These are phyloP conservation scores for Aaosphaeria pasadenensis DNA, from an alignment of 2,329 filamentous ascomycete species.

Conservation along the genomic window DNA sequence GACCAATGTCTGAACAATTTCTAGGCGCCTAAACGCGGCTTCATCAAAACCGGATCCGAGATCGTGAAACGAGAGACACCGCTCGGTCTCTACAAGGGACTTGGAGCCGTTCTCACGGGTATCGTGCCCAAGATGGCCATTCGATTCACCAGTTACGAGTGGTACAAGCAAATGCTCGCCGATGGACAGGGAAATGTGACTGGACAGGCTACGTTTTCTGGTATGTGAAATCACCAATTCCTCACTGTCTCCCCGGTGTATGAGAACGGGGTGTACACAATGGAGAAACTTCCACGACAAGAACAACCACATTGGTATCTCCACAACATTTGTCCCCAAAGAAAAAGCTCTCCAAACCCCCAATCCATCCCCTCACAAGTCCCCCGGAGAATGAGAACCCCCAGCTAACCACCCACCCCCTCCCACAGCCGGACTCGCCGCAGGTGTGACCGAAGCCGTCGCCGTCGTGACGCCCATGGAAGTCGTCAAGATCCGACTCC, in stretches of 20 bases:
- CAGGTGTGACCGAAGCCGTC: constrained; percentile 94
- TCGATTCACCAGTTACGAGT: constrained; percentile 95
- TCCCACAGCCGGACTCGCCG: constrained; percentile 72
- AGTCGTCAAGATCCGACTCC: constrained; percentile 96
- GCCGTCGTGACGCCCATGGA: constrained; percentile 98
- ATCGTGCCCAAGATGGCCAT: constrained; percentile 99
- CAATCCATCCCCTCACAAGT: no score
- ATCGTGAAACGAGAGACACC: constrained; percentile 90
- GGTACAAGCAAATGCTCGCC: constrained; percentile 82
- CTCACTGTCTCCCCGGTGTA: no score
- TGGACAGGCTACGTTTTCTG: constrained; percentile 69
- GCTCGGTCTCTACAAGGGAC: constrained; percentile 91
- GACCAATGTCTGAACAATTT: neutral
- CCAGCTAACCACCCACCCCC: neutral
- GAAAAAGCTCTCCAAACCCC: neutral
- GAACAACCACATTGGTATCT: no score
- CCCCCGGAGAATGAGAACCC: no score
- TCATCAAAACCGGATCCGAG: constrained; percentile 78
- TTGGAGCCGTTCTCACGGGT: constrained; percentile 93
- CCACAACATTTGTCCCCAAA: no score
- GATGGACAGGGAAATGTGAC: constrained; percentile 65
- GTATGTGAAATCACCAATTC: constrained; percentile 39
- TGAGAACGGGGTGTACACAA: no score
- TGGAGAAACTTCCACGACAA: no score
- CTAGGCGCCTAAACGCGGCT: constrained; percentile 74